These are phyloP conservation scores for Talaromyces sp. DNA, from an alignment of 2,329 filamentous ascomycete species.

Conservation along the genomic window DNA sequence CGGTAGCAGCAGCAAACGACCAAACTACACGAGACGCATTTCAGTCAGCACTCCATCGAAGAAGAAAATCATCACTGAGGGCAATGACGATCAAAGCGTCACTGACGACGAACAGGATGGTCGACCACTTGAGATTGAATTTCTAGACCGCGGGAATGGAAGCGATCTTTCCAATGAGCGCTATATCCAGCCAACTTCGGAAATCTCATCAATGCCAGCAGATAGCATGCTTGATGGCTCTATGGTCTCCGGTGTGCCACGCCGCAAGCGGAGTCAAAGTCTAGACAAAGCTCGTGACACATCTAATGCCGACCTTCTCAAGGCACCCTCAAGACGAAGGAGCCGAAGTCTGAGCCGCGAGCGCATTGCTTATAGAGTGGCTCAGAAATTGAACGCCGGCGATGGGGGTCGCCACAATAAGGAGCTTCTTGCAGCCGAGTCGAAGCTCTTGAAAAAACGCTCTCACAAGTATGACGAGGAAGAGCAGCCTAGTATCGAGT, in stretches of 20 bases:
- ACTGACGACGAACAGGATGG: slow-evolving; percentile 74
- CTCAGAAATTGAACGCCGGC: slow-evolving; percentile 60
- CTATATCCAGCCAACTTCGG: slow-evolving; percentile 69
- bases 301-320: slow-evolving; percentile 48
- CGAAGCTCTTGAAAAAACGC: slow-evolving; percentile 47
- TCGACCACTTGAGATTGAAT: slow-evolving; percentile 87
- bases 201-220: slow-evolving; percentile 80
- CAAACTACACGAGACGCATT: slow-evolving; percentile 60
- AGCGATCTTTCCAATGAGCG: slow-evolving; percentile 63
- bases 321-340: slow-evolving; percentile 56
- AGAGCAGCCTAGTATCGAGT: slow-evolving; percentile 56
- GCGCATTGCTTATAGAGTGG: slow-evolving; percentile 64
- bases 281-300: slow-evolving; percentile 39
- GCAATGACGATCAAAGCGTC: slow-evolving; percentile 61
- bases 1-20: slow-evolving; percentile 54
- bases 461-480: slow-evolving; percentile 53
- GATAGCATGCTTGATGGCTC: slow-evolving; percentile 65
- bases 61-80: slow-evolving; percentile 34
- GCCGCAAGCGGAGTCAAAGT: slow-evolving; percentile 51
- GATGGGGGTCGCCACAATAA: slow-evolving; percentile 46
- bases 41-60: slow-evolving; percentile 53
- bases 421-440: slow-evolving; percentile 43
- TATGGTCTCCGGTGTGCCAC: slow-evolving; percentile 43
- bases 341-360: slow-evolving; percentile 65
- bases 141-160: slow-evolving; percentile 63